Base-by-base conservation (phyloP, 2,329 filamentous ascomycete species). In the Pseudodiploospora longispora region DNA sequence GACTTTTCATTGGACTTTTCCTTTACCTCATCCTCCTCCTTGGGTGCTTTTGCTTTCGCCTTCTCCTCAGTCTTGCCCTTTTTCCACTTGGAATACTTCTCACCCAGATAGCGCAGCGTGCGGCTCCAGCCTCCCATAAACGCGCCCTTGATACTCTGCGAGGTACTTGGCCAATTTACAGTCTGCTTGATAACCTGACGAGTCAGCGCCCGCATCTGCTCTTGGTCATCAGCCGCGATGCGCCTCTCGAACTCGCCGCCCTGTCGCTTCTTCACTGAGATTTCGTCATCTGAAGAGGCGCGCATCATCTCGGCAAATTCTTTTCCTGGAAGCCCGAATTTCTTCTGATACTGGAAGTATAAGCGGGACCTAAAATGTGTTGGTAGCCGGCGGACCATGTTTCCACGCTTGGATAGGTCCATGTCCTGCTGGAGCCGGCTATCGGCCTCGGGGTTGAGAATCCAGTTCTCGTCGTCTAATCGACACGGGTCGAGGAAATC, bases 311-410 rank as follows among this genome's bases (percentile, higher is more conserved):
- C 76, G 56, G 86, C 73, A 62, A 95, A 98, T 44, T 95, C 88
- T 4, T 78, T 76, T 10, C 82, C 81, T 0, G 91, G 88, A 36
- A 98, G 93, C 44, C 78, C 76, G 57, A 90, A 94, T 58, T 95
- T 91, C 60, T 84, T 82, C 63, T 95, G 90, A 63, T 96, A 98
- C 57, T 90, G 82, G 64, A 95, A 95, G 68, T 98, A 98, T 0
- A 98, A 71, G 47, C 88, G 90, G 43, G 85, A 80, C 33, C 93
- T 80, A 74, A 98, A 97, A 5, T 82, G 75, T 55, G 85, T 84
- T 4, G 93, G 93, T 8, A 98, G 71, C 9, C 93, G 83, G 5
- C 93, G 82, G 7, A 98, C 91, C 87, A 98, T 98, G 65, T 98
- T 98, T 12, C 87, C 88, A 46, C 93, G 82, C 58, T 86, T 89